A percentile compares a stretch with the other conserved stretches of the same genome.
Conservation (phyloP, 345 rosid species). For the Brassica nigra region DNA sequence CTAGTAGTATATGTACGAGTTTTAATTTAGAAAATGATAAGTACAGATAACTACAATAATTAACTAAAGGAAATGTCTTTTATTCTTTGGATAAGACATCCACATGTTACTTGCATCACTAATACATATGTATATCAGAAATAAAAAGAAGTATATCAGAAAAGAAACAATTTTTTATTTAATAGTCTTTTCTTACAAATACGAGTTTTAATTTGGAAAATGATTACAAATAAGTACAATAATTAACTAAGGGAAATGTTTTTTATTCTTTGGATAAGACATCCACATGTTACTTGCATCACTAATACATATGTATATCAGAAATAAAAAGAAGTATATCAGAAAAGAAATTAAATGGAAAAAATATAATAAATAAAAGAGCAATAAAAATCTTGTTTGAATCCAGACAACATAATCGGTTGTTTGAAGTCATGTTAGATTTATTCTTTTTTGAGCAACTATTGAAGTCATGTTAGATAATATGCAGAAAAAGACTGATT, state of each 20-base stretch:
- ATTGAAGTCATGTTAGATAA: no score
- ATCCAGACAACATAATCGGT: background rate
- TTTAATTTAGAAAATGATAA: background rate
- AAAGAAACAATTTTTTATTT: no score
- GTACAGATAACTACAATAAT: background rate
- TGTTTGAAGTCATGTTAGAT: background rate
- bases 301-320: background rate
- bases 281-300: conserved; percentile 25
- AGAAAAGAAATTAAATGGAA: background rate
- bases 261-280: conserved; percentile 24
- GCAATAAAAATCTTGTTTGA: background rate
- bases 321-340: background rate
- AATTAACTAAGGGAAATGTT: no score
- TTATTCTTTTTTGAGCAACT: no score
- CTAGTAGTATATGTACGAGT: background rate
- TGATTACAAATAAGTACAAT: background rate
- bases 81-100: conserved; percentile 27
- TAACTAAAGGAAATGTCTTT: background rate
- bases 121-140: background rate
- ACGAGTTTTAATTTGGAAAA: background rate
- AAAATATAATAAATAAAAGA: background rate
- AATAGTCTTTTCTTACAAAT: no score
- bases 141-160: background rate
- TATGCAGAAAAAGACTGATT: background rate
- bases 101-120: conserved; percentile 23